phyloP scores from a whole-genome alignment of 2,329 filamentous ascomycete species.

The Fusarium beomiforme region DNA sequence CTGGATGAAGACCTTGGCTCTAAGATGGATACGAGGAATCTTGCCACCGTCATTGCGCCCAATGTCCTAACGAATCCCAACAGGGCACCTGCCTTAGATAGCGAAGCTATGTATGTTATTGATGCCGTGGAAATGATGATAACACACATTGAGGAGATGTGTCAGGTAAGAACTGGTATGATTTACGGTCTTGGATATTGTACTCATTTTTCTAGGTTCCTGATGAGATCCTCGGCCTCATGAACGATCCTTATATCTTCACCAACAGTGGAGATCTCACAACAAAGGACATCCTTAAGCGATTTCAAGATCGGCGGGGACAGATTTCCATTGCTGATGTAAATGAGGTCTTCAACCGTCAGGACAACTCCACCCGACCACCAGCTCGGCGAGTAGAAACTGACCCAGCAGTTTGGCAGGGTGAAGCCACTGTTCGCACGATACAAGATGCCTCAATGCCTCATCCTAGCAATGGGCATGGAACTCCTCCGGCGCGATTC shows the following conservation, averaged over 20 bases:
- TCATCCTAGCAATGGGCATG: slow-evolving; percentile 52
- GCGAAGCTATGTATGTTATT: slow-evolving; percentile 92
- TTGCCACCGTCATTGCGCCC: slow-evolving; percentile 96
- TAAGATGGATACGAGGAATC: slow-evolving; percentile 98
- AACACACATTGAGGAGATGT: slow-evolving; percentile 94
- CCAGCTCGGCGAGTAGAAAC: slow-evolving; percentile 78
- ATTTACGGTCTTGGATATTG: slow-evolving; percentile 23
- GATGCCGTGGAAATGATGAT: slow-evolving; percentile 93
- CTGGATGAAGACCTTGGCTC: slow-evolving; percentile 96
- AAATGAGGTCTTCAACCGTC: slow-evolving; percentile 65
- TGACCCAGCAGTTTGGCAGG: slow-evolving; percentile 85
- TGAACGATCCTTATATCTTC: slow-evolving; percentile 85
- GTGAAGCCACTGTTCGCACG: slow-evolving; percentile 84
- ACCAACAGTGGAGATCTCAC: slow-evolving; percentile 87
- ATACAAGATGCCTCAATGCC: slow-evolving; percentile 69
- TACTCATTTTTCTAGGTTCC: slow-evolving; percentile 73
- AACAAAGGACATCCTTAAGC: slow-evolving; percentile 95
- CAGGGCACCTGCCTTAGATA: slow-evolving; percentile 75
- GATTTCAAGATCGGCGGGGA: slow-evolving; percentile 81
- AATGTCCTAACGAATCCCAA: slow-evolving; percentile 85
- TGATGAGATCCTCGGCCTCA: slow-evolving; percentile 85
- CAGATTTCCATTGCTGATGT: slow-evolving; percentile 69
- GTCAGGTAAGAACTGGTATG: slow-evolving; percentile 73
- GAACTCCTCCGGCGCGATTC: slow-evolving; percentile 61
- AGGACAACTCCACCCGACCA: slow-evolving; percentile 65